Evolutionary conservation across 345 rosid species (phyloP).

Genomic region (Hirschfeldia incana): DNA sequence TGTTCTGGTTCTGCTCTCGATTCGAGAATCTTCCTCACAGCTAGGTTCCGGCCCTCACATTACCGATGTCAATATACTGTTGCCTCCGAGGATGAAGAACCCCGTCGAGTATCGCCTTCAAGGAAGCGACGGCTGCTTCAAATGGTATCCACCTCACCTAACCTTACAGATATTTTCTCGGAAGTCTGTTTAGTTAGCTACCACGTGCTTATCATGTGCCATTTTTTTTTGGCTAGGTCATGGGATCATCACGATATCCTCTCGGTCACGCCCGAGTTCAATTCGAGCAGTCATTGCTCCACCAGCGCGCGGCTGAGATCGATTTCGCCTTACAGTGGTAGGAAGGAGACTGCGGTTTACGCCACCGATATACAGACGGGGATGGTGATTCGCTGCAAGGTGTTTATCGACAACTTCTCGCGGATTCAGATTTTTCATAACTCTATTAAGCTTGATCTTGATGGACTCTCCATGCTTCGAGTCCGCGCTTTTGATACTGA

Average conservation of each 20-base stretch:
- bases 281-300: conserved; percentile 73
- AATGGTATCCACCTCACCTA: conserved; percentile 49
- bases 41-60: conserved; percentile 78
- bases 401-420: conserved; percentile 83
- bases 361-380: conserved; percentile 81
- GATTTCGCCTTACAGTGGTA: conserved; percentile 67
- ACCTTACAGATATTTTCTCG: too few species aligned
- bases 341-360: conserved; percentile 92
- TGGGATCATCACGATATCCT: conserved; percentile 96
- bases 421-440: conserved; percentile 92
- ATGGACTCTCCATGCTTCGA: conserved; percentile 90
- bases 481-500: conserved; percentile 85
- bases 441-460: conserved; percentile 89
- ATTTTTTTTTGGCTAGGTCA: conserved; percentile 54
- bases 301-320: conserved; percentile 82
- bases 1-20: conserved; percentile 26
- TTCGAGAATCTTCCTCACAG: conserved; percentile 39
- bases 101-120: conserved; percentile 93
- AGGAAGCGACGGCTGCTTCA: conserved; percentile 97
- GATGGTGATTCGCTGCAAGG: conserved; percentile 92
- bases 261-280: conserved; percentile 84
- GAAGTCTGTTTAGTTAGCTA: background rate
- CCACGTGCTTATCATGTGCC: background rate
- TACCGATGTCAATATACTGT: conserved; percentile 81
- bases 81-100: conserved; percentile 89